Base-by-base conservation (phyloP, 805 yeast genomes). In the Nakazawaea peltata region DNA sequence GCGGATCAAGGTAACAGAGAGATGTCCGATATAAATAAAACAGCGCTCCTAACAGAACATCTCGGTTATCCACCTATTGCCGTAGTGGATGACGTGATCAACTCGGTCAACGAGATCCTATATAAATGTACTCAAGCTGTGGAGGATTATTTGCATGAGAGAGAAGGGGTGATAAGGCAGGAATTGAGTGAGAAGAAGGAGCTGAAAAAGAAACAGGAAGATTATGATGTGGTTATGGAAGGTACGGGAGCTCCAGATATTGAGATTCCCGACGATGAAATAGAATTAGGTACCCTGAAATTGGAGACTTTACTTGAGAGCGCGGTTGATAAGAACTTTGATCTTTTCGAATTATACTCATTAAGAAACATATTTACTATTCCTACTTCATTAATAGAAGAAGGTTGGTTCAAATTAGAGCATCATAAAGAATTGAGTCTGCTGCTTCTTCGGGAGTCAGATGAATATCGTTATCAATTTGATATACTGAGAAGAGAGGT, bases 41-140 rank as follows among this genome's bases (percentile, higher is more conserved):
- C 71, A 7, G 65, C 71, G 28, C 46, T 86, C 13, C 63, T 88
- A 33, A 82, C 95, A 1, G 96, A 87, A 56, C 95, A 87, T 51
- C 60, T 88, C 24, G 95, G 84, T 24, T 84, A 72, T 48, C 82
- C 92, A 6, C 95, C 96, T 0, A 69, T 86, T 8, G 73, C 88
- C 1, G 59, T 87, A 11, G 69, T 88, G 5, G 97, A 88, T 47
- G 95, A 85, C 48, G 79, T 88, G 10, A 84, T 87, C 46, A 86
- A 87, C 54, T 83, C 86, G 1, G 92, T 85, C 17, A 87, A 87
- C 49, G 86, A 77, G 34, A 74, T 85, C 19, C 71, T 86, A 77
- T 81, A 82, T 57, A 77, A 80, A 45, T 82, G 95, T 49, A 78
- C 88, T 0, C 73, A 71, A 31, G 94, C 85, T 1, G 69, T 88